Conservation (phyloP, 257 asterid species). For the Nicotiana paniculata region DNA sequence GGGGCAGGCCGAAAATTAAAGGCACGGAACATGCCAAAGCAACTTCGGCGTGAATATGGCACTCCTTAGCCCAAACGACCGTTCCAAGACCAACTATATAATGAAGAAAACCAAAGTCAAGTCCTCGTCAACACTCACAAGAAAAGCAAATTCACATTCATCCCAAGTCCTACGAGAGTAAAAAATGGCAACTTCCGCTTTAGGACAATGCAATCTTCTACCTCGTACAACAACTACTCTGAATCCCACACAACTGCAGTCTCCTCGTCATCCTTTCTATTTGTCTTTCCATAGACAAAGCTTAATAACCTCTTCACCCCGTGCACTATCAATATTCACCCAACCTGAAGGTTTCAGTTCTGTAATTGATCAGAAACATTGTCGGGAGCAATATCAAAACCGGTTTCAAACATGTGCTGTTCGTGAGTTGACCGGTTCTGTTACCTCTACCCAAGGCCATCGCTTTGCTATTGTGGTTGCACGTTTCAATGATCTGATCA, state of each 20-base stretch:
- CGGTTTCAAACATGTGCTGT: slow-evolving; percentile 41
- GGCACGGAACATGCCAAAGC: too few species aligned
- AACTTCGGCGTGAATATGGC: too few species aligned
- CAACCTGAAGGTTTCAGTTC: slow-evolving; percentile 18
- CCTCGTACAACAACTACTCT: background rate
- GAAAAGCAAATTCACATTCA: background rate
- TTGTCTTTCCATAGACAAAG: background rate
- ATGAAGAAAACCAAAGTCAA: background rate
- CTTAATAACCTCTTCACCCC: background rate
- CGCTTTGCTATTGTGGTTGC: slow-evolving; percentile 89
- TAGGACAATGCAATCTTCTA: background rate
- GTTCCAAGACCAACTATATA: too few species aligned
- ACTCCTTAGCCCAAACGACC: too few species aligned
- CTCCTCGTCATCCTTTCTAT: background rate
- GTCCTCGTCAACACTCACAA: background rate
- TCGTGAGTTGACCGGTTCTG: slow-evolving; percentile 60
- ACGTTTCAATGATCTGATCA: slow-evolving; percentile 88
- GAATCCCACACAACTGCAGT: background rate
- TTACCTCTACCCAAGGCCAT: slow-evolving; percentile 54
- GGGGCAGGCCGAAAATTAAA: too few species aligned
- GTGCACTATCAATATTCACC: background rate
- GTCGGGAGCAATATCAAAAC: slow-evolving; percentile 9
- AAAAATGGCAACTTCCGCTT: slow-evolving; percentile 17
- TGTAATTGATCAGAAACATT: slow-evolving; percentile 16
- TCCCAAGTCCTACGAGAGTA: background rate